Evolutionary conservation across 495 filamentous ascomycete genomes (phyloP).

Genomic region (Penicillium bovifimosum): DNA sequence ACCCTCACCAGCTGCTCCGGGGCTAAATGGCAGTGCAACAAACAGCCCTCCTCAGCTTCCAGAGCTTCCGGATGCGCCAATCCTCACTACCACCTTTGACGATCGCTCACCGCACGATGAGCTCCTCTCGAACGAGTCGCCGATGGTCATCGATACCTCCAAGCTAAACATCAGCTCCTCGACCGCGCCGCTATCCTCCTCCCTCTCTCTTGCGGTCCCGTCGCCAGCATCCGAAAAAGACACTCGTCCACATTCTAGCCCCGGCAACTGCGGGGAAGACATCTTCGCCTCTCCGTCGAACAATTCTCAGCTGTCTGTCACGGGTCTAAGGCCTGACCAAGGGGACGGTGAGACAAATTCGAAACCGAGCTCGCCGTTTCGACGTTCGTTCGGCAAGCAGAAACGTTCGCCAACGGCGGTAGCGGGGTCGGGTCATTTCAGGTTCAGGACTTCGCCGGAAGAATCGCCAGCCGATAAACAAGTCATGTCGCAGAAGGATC

Average conservation of each 20-base stretch:
- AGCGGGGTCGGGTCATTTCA: slow-evolving; percentile 26
- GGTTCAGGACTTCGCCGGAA: slow-evolving; percentile 35
- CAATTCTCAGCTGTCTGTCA: slow-evolving; percentile 24
- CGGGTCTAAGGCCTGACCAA: slow-evolving; percentile 20
- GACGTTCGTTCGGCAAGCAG: slow-evolving; percentile 33
- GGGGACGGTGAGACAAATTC: slow-evolving; percentile 27
- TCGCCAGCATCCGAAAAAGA: slow-evolving; percentile 26
- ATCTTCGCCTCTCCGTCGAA: slow-evolving; percentile 25
- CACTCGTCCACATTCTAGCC: slow-evolving; percentile 32
- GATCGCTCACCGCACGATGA: slow-evolving; percentile 13
- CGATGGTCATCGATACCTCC: slow-evolving; percentile 20
- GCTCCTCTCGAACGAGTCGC: slow-evolving; percentile 18
- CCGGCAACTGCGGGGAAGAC: slow-evolving; percentile 27
- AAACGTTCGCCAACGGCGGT: slow-evolving; percentile 29
- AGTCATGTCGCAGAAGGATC: slow-evolving; percentile 22
- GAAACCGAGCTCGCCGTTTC: slow-evolving; percentile 36
- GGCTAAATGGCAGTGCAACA: slow-evolving; percentile 17
- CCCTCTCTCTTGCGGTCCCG: slow-evolving; percentile 25
- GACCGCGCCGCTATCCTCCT: slow-evolving; percentile 30
- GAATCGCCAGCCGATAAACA: slow-evolving; percentile 26
- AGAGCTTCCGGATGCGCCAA: slow-evolving; percentile 27
- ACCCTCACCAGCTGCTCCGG: slow-evolving; percentile 18
- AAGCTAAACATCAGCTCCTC: slow-evolving; percentile 23
- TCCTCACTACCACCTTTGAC: slow-evolving; percentile 20
- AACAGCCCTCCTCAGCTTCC: slow-evolving; percentile 33